Conservation (phyloP, 78 protist genomes). For the Neovahlkampfia damariscottae region DNA sequence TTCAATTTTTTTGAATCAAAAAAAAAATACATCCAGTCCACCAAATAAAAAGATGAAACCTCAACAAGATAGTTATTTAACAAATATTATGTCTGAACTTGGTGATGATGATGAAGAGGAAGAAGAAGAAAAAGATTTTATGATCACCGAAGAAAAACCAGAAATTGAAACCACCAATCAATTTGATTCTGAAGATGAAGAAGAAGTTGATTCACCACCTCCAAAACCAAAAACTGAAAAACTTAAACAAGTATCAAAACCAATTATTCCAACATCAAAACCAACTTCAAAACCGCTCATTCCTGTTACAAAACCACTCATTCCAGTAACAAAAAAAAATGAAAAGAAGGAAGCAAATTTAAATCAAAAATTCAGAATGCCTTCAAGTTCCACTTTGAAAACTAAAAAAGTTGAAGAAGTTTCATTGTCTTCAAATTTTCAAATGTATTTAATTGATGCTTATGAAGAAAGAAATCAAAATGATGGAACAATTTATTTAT, state of each 20-base stretch:
- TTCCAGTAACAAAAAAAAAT: background rate
- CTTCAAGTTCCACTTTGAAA: background rate
- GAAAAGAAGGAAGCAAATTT: background rate
- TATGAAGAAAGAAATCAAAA: conserved; percentile 1
- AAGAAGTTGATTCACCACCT: background rate
- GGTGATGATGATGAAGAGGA: too few relatives aligned
- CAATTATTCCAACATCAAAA: background rate
- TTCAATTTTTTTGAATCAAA: background rate
- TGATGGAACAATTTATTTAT: conserved; percentile 24
- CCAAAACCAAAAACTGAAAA: background rate
- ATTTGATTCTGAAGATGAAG: background rate
- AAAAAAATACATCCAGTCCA: background rate
- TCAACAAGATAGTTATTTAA: background rate
- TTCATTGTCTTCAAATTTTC: background rate
- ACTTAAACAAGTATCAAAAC: background rate
- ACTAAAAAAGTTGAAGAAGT: background rate
- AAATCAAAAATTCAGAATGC: background rate
- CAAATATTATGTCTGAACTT: too few relatives aligned
- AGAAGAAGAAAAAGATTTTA: too few relatives aligned
- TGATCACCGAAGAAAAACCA: background rate
- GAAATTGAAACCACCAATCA: background rate
- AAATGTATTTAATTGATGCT: conserved; percentile 46
- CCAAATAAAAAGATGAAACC: background rate
- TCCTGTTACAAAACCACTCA: background rate
- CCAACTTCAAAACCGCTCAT: background rate